Evolutionary conservation across 345 rosid species (phyloP).

Genomic region (Eucalyptus melliodora): DNA sequence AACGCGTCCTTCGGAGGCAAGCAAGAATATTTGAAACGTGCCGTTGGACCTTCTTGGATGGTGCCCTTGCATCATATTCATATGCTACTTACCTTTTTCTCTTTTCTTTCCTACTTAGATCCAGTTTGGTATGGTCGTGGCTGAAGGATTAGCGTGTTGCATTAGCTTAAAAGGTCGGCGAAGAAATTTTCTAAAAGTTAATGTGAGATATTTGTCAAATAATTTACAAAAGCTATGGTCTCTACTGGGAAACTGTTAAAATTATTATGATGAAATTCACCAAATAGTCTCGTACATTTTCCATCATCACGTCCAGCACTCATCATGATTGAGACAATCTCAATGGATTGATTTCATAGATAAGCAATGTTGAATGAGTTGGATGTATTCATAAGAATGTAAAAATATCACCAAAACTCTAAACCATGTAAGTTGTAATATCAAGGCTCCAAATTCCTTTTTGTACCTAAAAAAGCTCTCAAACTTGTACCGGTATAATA

Average conservation of each 20-base stretch:
- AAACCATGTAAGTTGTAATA: background rate
- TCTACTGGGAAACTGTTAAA: background rate
- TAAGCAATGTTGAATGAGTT: background rate
- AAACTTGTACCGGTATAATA: background rate
- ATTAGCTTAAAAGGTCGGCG: background rate
- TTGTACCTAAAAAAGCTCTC: background rate
- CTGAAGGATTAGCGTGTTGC: background rate
- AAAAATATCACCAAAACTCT: background rate
- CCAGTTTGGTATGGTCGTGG: background rate
- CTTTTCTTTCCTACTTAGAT: background rate
- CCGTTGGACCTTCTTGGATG: background rate
- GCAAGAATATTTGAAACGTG: background rate
- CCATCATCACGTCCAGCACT: background rate
- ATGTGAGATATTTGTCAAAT: background rate
- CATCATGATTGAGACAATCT: background rate
- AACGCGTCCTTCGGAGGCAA: background rate
- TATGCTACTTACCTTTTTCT: background rate
- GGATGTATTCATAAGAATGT: background rate
- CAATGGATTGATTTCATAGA: background rate
- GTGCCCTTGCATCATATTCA: conserved; percentile 2
- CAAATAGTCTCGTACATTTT: background rate
- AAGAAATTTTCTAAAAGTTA: background rate
- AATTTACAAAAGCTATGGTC: background rate
- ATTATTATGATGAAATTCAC: background rate
- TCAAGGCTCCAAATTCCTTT: background rate